A percentile compares a stretch with the other conserved stretches of the same genome.
These are phyloP conservation scores for Fennellomyces sp. DNA, from an alignment of 371 early-diverging fungal genomes.

Conservation along the genomic window DNA sequence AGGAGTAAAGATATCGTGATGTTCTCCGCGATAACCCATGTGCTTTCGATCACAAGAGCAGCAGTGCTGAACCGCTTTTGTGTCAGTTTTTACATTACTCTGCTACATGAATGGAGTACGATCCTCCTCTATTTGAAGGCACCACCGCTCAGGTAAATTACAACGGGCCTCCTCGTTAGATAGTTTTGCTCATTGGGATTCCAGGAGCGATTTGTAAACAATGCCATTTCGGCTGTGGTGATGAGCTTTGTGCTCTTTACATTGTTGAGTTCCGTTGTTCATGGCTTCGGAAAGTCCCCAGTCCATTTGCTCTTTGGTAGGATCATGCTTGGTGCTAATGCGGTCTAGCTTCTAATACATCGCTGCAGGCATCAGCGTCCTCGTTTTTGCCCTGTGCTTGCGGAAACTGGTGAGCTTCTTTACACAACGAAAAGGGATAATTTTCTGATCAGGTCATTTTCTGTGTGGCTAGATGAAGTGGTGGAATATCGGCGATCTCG, in stretches of 20 bases:
- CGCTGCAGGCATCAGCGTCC: constrained; percentile 9
- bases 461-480: constrained; percentile 13
- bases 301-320: constrained; percentile 12
- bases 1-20: neutral
- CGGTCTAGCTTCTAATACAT: too few relatives aligned
- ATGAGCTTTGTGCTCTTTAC: constrained; percentile 13
- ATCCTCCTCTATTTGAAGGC: constrained; percentile 16
- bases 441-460: too few relatives aligned
- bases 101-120: constrained; percentile 13
- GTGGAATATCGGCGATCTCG: constrained; percentile 16
- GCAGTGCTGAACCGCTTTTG: neutral
- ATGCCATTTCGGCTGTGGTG: constrained; percentile 7
- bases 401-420: constrained; percentile 11
- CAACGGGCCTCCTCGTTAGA: neutral
- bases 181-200: neutral
- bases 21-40: neutral
- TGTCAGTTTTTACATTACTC: neutral
- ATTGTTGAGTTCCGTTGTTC: constrained; percentile 4
- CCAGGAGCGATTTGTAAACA: constrained; percentile 10
- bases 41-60: neutral
- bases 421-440: too few relatives aligned
- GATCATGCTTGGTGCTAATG: too few relatives aligned
- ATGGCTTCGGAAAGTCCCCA: constrained; percentile 11
- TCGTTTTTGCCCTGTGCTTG: constrained; percentile 5
- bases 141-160: constrained; percentile 4